Evolutionary conservation across 2,329 filamentous ascomycete genomes (phyloP), one percentile per base, ranked within the genome.

Genomic region (Xylariales sp.): DNA sequence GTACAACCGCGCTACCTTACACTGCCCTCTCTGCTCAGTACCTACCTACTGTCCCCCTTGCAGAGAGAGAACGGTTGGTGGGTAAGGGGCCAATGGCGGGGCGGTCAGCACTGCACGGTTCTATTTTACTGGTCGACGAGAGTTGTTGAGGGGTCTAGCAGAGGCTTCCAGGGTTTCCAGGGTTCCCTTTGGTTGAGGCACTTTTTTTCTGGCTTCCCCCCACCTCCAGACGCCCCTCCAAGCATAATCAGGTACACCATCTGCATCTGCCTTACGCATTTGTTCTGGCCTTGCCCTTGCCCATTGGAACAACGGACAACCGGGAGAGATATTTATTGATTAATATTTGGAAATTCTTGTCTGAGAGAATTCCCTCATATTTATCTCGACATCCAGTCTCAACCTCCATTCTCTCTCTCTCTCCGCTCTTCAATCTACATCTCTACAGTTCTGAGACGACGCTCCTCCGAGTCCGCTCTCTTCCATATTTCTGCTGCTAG

Each of bases 71-170:
- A n/a, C n/a, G n/a, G n/a, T n/a, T n/a, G n/a, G n/a, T n/a, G n/a
- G n/a, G n/a, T n/a, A n/a, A n/a, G n/a, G 10, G 39, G 39, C 66
- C 66, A 69, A 71, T 69, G 66, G 69, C 67, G 69, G 67, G 66
- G 67, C 61, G 39, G 41, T 52, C 69, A 70, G 61, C 56, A 60
- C 54, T 34, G 16, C 69, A 69, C 67, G 66, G 28, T 64, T 60
- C 43, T 39, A 18, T 66, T 68, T 60, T 36, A 70, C 57, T 69
- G 69, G 69, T 41, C 34, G 46, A 16, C 12, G 60, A 48, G 30
- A 62, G 46, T 56, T 59, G 63, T 56, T 56, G 56, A 52, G 67
- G 46, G 56, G 45, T 23, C 30, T 30, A 28, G 52, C 3, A 14
- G 23, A 5, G 4, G 10, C 10, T 41, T 23, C 48, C 9, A 14